Evolutionary conservation across 2,329 filamentous ascomycete species (phyloP).

Genomic region (Phialophora chinensis): DNA sequence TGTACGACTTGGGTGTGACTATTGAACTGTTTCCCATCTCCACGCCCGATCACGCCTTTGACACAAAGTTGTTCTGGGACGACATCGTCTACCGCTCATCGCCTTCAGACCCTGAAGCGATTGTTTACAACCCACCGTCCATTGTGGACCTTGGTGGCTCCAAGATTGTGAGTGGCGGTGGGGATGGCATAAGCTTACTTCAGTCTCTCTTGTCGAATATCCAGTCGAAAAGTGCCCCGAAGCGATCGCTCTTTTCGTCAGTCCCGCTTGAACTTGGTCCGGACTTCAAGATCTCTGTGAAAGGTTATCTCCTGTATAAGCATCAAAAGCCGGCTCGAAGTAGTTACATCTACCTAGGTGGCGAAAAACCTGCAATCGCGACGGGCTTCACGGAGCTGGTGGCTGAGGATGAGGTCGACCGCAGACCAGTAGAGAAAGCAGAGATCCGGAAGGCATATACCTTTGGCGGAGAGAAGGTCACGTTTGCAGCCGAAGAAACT

Average conservation of each 20-base stretch:
- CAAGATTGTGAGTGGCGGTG: slow-evolving; percentile 67
- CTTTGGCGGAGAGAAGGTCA: slow-evolving; percentile 88
- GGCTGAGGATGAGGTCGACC: slow-evolving; percentile 73
- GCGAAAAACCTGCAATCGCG: slow-evolving; percentile 83
- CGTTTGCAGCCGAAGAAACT: slow-evolving; percentile 84
- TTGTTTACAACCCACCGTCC: slow-evolving; percentile 54
- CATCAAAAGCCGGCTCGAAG: slow-evolving; percentile 79
- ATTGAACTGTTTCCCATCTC: slow-evolving; percentile 95
- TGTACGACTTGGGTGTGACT: slow-evolving; percentile 89
- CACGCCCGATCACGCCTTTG: slow-evolving; percentile 72
- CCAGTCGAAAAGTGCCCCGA: slow-evolving; percentile 85
- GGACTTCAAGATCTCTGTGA: slow-evolving; percentile 83
- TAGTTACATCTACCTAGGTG: slow-evolving; percentile 85
- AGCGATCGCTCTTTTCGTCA: slow-evolving; percentile 83
- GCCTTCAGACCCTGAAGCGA: slow-evolving; percentile 72
- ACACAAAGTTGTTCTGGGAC: slow-evolving; percentile 89
- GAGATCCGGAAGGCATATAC: slow-evolving; percentile 94
- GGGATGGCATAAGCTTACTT: slow-evolving; percentile 76
- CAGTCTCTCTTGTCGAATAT: slow-evolving; percentile 84
- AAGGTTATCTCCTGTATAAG: slow-evolving; percentile 89
- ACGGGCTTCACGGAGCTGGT: slow-evolving; percentile 74
- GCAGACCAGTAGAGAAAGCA: slow-evolving; percentile 74
- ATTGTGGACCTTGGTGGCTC: slow-evolving; percentile 48
- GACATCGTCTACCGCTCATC: slow-evolving; percentile 86
- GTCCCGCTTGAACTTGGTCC: slow-evolving; percentile 88